Evolutionary conservation across 345 rosid genomes (phyloP).

Genomic region (Brassica nigra): DNA sequence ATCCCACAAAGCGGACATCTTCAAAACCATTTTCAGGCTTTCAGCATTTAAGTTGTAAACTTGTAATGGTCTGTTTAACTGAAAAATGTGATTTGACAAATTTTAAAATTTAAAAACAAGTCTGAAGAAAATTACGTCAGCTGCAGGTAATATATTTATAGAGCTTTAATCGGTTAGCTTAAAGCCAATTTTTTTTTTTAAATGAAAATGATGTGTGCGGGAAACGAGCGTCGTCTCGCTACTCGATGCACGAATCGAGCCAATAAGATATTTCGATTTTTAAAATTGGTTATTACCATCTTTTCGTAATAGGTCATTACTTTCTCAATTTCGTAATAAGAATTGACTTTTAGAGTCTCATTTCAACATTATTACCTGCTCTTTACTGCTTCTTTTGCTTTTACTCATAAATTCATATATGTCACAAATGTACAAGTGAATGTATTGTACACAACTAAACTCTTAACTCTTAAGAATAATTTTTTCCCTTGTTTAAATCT

Average conservation of each 20-base stretch:
- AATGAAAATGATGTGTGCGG: slow-evolving; percentile 38
- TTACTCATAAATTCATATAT: neutral
- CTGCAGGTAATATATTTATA: neutral
- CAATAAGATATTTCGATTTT: slow-evolving; percentile 18
- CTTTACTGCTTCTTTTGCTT: slow-evolving; percentile 3
- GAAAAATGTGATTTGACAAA: neutral
- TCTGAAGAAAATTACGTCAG: slow-evolving; percentile 13
- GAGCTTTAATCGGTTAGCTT: neutral
- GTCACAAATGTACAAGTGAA: neutral
- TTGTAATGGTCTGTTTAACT: neutral
- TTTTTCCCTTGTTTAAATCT: no score
- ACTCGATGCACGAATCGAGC: slow-evolving; percentile 43
- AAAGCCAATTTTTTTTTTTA: neutral
- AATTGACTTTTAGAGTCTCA: slow-evolving; percentile 20
- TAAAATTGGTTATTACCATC: neutral
- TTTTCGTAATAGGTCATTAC: slow-evolving; percentile 10
- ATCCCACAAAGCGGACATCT: neutral
- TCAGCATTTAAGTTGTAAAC: slow-evolving; percentile 2
- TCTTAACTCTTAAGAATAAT: neutral
- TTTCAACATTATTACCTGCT: slow-evolving; percentile 26
- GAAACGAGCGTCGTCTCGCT: slow-evolving; percentile 39
- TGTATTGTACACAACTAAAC: neutral
- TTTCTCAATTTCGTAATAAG: neutral
- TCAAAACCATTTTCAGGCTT: slow-evolving; percentile 19
- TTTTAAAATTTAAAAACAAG: neutral